Conservation (phyloP, 1,139 yeast genomes). For the Citeromyces siamensis region DNA sequence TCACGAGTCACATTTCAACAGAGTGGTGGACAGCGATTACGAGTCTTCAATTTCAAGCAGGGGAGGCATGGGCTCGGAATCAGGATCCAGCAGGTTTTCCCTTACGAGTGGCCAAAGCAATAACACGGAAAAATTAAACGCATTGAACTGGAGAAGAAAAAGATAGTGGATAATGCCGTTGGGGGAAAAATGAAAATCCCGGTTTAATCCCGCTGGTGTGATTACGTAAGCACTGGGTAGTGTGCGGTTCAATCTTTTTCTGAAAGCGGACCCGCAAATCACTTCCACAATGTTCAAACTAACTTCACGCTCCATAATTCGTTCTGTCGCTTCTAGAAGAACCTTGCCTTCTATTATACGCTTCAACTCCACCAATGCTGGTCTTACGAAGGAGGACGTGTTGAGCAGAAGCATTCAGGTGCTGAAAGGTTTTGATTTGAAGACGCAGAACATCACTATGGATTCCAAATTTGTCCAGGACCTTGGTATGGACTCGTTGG, state of each 20-base stretch:
- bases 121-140: constrained; percentile 4
- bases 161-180: no score
- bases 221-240: no score
- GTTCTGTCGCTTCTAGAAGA: constrained; percentile 1
- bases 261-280: no score
- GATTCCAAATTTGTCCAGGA: constrained; percentile 45
- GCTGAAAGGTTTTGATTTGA: constrained; percentile 19
- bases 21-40: not conserved
- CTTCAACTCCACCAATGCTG: constrained; percentile 9
- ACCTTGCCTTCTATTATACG: constrained; percentile 7
- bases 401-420: constrained; percentile 20
- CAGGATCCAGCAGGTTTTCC: constrained; percentile 4
- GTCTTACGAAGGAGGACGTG: constrained; percentile 19
- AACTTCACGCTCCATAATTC: constrained; percentile 2
- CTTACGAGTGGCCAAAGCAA: not conserved
- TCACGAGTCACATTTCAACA: not conserved
- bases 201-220: not conserved
- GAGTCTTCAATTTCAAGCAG: not conserved
- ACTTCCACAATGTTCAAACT: constrained; percentile 5
- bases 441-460: constrained; percentile 17
- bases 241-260: no score
- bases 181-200: not conserved
- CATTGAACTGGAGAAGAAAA: constrained; percentile 5
- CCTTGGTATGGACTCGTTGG: constrained; percentile 50
- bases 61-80: not conserved